A percentile compares a stretch with the other conserved stretches of the same genome.
Conservation (phyloP, 2,329 filamentous ascomycete genomes). For the Fusarium neocosmosporiellum region DNA sequence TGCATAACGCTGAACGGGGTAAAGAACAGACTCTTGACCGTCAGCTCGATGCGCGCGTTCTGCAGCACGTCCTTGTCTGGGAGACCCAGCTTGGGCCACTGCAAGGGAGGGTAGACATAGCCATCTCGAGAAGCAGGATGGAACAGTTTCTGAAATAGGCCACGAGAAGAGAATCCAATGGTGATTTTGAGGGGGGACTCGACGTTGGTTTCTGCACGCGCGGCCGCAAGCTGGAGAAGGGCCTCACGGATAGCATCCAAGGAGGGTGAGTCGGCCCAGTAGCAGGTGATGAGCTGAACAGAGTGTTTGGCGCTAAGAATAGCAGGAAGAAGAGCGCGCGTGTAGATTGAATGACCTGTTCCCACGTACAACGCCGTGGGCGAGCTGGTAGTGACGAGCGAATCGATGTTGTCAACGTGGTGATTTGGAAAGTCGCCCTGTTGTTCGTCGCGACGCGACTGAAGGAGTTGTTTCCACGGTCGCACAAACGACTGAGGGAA, state of each 20-base stretch:
- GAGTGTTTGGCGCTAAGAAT: slow-evolving; percentile 71
- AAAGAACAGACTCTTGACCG: slow-evolving; percentile 82
- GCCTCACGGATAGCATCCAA: slow-evolving; percentile 67
- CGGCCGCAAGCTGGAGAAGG: slow-evolving; percentile 68
- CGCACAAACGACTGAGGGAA: slow-evolving; percentile 53
- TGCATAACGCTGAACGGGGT: slow-evolving; percentile 88
- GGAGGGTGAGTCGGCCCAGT: slow-evolving; percentile 78
- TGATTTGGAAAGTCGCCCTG: slow-evolving; percentile 61
- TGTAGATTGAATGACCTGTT: slow-evolving; percentile 68
- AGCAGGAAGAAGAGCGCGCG: slow-evolving; percentile 67
- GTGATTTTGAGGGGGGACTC: slow-evolving; percentile 65
- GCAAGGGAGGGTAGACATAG: slow-evolving; percentile 66
- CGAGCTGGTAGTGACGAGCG: slow-evolving; percentile 60
- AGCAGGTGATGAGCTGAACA: slow-evolving; percentile 83
- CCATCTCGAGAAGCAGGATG: slow-evolving; percentile 74
- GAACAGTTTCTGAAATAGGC: slow-evolving; percentile 78
- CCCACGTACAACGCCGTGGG: slow-evolving; percentile 64
- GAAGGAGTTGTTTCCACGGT: slow-evolving; percentile 52
- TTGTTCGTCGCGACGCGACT: slow-evolving; percentile 48
- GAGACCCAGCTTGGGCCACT: slow-evolving; percentile 75
- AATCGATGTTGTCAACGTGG: slow-evolving; percentile 55
- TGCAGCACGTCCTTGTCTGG: slow-evolving; percentile 64
- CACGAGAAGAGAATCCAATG: slow-evolving; percentile 81
- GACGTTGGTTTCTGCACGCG: slow-evolving; percentile 41
- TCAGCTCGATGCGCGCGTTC: slow-evolving; percentile 71